phyloP scores from a whole-genome alignment of 768 basidiomycete genomes.

The Hygrophoropsis aurantiaca region DNA sequence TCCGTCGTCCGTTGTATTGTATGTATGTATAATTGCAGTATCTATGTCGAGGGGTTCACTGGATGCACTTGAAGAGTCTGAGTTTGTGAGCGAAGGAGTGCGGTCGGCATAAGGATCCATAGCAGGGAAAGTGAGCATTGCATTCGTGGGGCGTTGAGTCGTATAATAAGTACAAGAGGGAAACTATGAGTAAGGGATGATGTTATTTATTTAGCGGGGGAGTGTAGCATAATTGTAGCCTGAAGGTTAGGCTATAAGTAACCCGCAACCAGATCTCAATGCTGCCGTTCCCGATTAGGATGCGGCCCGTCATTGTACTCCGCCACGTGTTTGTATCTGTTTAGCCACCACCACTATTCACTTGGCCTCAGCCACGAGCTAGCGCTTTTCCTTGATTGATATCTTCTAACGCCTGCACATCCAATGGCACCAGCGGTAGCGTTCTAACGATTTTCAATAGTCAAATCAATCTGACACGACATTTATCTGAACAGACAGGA shows the following conservation, averaged over 20 bases:
- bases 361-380: neutral
- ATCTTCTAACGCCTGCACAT: neutral
- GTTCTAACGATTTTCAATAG: neutral
- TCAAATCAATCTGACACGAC: no score
- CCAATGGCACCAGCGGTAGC: constrained; percentile 10
- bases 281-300: no score
- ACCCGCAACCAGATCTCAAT: no score
- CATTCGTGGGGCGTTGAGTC: neutral
- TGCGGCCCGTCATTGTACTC: neutral
- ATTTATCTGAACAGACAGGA: constrained; percentile 5
- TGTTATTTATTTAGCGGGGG: no score
- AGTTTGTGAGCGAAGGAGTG: constrained; percentile 27
- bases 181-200: no score
- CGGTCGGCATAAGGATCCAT: constrained; percentile 25
- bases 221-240: no score
- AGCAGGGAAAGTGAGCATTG: constrained; percentile 15
- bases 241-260: no score
- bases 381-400: neutral
- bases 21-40: neutral
- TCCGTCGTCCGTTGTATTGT: neutral
- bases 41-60: constrained; percentile 16
- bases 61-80: constrained; percentile 22
- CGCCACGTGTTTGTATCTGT: constrained; percentile 4
- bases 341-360: neutral
- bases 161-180: neutral